phyloP scores from a whole-genome alignment of 139 green algal species.

The Pleodorina starrii region DNA sequence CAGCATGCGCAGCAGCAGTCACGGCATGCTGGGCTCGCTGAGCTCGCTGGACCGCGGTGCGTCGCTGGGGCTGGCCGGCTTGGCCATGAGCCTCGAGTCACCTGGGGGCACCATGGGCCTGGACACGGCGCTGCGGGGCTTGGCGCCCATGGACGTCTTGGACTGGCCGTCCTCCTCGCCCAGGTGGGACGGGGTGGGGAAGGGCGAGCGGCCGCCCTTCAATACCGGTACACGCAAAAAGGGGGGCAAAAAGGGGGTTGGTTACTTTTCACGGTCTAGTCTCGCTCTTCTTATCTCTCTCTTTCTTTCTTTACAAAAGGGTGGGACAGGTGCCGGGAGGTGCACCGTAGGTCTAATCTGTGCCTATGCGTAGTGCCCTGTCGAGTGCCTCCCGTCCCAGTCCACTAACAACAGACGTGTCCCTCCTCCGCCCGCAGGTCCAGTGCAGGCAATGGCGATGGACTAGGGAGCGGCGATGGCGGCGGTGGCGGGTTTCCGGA shows the following conservation, averaged over 20 bases:
- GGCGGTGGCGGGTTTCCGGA: not conserved
- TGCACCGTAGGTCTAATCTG: no score
- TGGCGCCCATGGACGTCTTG: constrained; percentile 40
- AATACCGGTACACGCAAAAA: no score
- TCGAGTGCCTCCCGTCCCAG: no score
- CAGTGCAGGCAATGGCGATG: constrained; percentile 1
- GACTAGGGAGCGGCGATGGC: not conserved
- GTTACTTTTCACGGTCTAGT: no score
- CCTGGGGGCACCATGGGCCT: not conserved
- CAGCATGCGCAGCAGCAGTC: constrained; percentile 19
- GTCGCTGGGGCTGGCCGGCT: not conserved
- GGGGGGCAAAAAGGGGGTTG: no score
- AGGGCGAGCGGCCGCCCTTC: no score
- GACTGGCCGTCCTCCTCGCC: constrained; percentile 37
- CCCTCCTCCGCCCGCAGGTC: no score
- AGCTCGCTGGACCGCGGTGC: constrained; percentile 9
- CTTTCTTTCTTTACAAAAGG: no score
- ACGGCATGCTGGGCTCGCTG: constrained; percentile 32
- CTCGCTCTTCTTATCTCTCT: no score
- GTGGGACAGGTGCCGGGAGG: no score
- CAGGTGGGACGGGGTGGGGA: constrained; percentile 32
- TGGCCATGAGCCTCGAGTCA: constrained; percentile 13
- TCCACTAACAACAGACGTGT: no score
- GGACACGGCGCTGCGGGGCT: constrained; percentile 3
- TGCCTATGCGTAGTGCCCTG: no score